Base-by-base conservation (phyloP, 78 protist genomes). In the Chrysochromulina tobinii region DNA sequence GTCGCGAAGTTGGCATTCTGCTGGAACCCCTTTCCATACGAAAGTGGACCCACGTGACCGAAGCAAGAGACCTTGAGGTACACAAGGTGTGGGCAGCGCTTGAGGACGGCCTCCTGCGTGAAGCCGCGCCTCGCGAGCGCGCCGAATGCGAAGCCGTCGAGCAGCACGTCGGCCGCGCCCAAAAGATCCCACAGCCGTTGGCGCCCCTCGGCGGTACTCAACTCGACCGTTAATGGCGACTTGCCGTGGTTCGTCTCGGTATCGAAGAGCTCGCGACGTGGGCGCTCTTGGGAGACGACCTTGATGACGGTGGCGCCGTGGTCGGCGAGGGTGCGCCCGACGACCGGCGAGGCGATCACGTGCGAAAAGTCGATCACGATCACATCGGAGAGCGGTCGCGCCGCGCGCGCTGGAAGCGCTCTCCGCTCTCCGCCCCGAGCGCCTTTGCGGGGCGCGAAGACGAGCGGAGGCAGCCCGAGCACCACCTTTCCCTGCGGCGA, bases 361-460 rank as follows among this genome's bases (percentile, higher is more conserved):
- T 67, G 73, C 48, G 73, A 67, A 38, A 67, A 67, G 73, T 67
- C 73, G 73, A 67, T 8, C 73, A 67, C 73, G 17, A 67, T 11
- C 73, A 67, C 73, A 38, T 67, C 73, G 8, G 73, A 67, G 73
- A 67, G 73, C 48, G 73, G 73, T 38, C 73, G 73, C 73, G 73
- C 17, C 17, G 17, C 73, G 38, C 73, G 23, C 38, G 73, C 8
- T 38, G 73, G 38, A 14, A 67, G 73, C 38, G 38, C 38, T 38
- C 38, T 38, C 23, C 73, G 25, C 73, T 25, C 73, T 25, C n/a
- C 73, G 64, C 64, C 64, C 23, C 64, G 64, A 38, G 38, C 38
- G 23, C 64, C 64, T 12, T 12, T 7, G 23, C 64, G 12, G 64
- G 23, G 64, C 23, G 23, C 23, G 64, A 59, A 59, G 23, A 14